Evolutionary conservation across 2,329 filamentous ascomycete genomes (phyloP), one percentile per base, ranked within the genome.

Genomic region (Microcera coccophila): DNA sequence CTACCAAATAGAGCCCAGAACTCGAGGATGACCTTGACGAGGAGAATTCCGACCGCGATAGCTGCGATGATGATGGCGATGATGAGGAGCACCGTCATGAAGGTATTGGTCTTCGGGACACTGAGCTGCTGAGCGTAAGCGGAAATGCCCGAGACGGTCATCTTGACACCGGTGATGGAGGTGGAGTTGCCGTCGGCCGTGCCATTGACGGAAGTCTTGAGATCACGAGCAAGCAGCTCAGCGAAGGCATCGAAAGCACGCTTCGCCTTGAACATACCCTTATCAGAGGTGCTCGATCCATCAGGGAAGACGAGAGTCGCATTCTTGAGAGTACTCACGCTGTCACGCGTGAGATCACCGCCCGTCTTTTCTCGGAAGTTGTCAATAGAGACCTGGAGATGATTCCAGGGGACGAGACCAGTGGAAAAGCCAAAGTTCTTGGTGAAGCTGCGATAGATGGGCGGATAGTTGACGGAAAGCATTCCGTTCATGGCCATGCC

Each of bases 401-500:
- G 69, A n/a, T 75, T 78, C 89, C 89, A 96, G 5, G 86, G 80
- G 43, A 97, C 75, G 44, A 97, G 69, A 38, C 90, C 90, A 20
- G 84, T 85, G 51, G 88, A 91, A 73, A 96, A 97, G 36, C 76
- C 90, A 64, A 98, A 97, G 70, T 97, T 97, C 70, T 87, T 87
- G 49, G 85, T 73, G 67, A 95, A 98, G 63, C 83, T 91, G 54
- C 84, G 81, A 70, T 97, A 97, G 28, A 97, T 82, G 26, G 81
- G 74, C 4, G 93, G 93, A 54, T 95, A 90, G 57, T 84, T 80
- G 57, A 94, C 90, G 46, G 87, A 94, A 63, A 95, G 76, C 93
- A 97, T 97, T 52, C 93, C 90, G 66, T 93, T 96, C 73, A 93
- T 85, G 20, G 93, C 90, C 75, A 97, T 86, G 38, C 85, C 84